Evolutionary conservation across 2,329 filamentous ascomycete genomes (phyloP), one percentile per base, ranked within the genome.

Genomic region (Hyphodiscus sp.): DNA sequence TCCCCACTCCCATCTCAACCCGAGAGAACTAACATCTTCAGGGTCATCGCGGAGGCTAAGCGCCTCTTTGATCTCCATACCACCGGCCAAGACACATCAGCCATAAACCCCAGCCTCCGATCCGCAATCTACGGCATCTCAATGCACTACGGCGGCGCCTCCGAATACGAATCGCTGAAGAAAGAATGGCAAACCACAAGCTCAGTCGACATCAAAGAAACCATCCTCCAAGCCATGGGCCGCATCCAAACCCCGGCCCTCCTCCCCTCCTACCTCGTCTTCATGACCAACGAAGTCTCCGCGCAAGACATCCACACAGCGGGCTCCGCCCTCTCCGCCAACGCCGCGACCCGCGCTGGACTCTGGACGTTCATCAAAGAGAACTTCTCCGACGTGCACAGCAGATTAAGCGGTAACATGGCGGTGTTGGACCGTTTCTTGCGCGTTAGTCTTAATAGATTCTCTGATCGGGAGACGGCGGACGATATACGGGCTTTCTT

Each of bases 371-470:
- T 87, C 71, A 80, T 96, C 66, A 89, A 91, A 72, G 76, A 80
- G 44, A 86, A 96, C 73, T 99, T 92, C 88, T 77, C 82, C 29
- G 76, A 79, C 38, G 80, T 95, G 45, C 79, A 85, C 50, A 74
- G 81, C 56, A 87, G 86, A 69, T 77, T 97, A 51, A 83, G 81
- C 68, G 77, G 78, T 43, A 96, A 96, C 73, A 87, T 90, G 58
- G 86, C 96, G 29, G 82, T 96, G 2, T 76, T 96, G 16, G 92
- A 99, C 72, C 85, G 92, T 47, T 96, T 95, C 72, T 74, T 99
- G 63, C 85, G 88, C 62, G 76, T 87, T 61, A 84, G 84, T 45
- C 74, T 99, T 61, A 82, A 82, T 65, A 87, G 88, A 67, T 97
- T 95, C 68, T 82, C 88, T 2, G 85, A 90, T 63, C 73, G 76